Conservation (phyloP, 768 basidiomycete genomes). For the Lepiota subincarnata region DNA sequence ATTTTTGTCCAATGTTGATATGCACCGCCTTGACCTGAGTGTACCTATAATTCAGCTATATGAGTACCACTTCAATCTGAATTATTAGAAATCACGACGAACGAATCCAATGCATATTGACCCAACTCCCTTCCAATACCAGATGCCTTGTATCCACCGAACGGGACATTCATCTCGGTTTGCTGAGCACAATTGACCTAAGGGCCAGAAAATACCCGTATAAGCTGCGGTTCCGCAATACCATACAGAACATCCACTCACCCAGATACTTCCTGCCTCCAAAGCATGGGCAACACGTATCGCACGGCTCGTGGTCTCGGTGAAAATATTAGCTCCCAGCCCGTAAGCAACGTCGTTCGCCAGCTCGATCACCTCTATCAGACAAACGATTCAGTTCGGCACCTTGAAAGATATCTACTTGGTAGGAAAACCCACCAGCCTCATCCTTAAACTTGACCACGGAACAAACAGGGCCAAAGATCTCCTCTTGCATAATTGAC, state of each 20-base stretch:
- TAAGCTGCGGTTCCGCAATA: slow-evolving; percentile 59
- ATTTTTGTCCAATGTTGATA: slow-evolving; percentile 41
- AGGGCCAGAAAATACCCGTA: slow-evolving; percentile 65
- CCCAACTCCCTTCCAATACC: slow-evolving; percentile 70
- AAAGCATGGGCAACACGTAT: slow-evolving; percentile 60
- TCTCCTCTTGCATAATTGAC: neutral
- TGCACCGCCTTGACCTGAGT: slow-evolving; percentile 59
- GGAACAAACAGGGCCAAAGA: neutral
- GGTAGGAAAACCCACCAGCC: slow-evolving; percentile 27
- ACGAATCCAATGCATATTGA: slow-evolving; percentile 58
- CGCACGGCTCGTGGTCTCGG: slow-evolving; percentile 62
- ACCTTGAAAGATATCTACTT: too few species aligned
- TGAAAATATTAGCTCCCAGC: slow-evolving; percentile 75
- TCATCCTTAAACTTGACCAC: neutral
- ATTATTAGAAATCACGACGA: slow-evolving; percentile 17
- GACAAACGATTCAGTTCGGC: too few species aligned
- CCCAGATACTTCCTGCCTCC: slow-evolving; percentile 66
- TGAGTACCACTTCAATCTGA: neutral
- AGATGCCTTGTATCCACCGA: slow-evolving; percentile 72
- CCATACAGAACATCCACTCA: slow-evolving; percentile 31
- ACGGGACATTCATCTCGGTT: slow-evolving; percentile 51
- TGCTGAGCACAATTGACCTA: slow-evolving; percentile 42
- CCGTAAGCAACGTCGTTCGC: slow-evolving; percentile 83
- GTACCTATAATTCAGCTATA: slow-evolving; percentile 31
- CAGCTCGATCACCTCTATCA: slow-evolving; percentile 42